phyloP scores from a whole-genome alignment of 2,329 filamentous ascomycete species.

The Sclerotinia borealis region DNA sequence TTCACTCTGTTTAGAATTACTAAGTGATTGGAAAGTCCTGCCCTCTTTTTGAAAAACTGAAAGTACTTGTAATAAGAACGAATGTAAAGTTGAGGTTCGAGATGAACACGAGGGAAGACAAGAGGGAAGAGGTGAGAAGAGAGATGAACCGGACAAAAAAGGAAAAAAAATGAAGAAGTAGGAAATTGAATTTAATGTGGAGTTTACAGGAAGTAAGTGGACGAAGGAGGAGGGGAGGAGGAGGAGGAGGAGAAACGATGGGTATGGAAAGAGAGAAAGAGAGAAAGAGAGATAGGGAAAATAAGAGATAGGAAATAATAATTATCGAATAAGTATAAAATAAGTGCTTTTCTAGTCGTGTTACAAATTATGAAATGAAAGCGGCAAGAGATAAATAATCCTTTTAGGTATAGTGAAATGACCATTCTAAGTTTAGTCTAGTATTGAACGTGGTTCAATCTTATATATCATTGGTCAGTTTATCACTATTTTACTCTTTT shows the following conservation, averaged over 20 bases:
- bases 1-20: neutral
- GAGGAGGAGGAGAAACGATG: neutral
- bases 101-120: neutral
- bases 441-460: neutral
- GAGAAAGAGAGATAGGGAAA: neutral
- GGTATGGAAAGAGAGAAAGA: neutral
- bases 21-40: conserved; percentile 1
- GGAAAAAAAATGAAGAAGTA: neutral
- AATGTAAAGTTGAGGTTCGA: neutral
- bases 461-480: neutral
- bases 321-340: neutral
- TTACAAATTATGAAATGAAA: neutral
- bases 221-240: neutral
- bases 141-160: neutral
- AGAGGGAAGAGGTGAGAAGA: neutral
- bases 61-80: neutral
- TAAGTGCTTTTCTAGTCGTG: too few relatives aligned
- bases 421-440: neutral
- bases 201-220: neutral
- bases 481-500: neutral
- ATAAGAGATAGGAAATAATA: neutral
- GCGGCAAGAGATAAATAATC: neutral
- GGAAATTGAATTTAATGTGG: neutral
- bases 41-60: neutral
- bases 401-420: too few relatives aligned